A percentile compares a stretch with the other conserved stretches of the same genome.
Conservation (phyloP, 768 basidiomycete genomes). For the Cyclocybe aegerita region DNA sequence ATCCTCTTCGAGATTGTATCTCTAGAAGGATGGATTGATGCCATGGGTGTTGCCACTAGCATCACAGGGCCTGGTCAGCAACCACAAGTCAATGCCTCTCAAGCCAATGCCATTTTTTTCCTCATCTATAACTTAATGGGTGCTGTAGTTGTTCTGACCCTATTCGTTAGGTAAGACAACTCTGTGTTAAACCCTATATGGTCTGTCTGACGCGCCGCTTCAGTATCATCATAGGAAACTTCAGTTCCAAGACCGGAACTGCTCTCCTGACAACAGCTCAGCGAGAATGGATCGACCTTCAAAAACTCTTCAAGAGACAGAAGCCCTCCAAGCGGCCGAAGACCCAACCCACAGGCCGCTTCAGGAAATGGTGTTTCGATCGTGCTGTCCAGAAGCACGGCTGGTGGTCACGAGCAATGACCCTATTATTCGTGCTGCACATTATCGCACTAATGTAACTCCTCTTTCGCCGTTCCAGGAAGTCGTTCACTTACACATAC, state of each 20-base stretch:
- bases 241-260: slow-evolving; percentile 81
- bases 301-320: slow-evolving; percentile 85
- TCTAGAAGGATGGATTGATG: slow-evolving; percentile 96
- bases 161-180: slow-evolving; percentile 80
- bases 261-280: slow-evolving; percentile 87
- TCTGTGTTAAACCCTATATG: neutral
- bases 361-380: slow-evolving; percentile 89
- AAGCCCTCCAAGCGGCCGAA: slow-evolving; percentile 82
- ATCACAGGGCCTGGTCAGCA: slow-evolving; percentile 72
- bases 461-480: neutral
- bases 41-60: slow-evolving; percentile 77
- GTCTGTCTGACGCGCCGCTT: slow-evolving; percentile 3
- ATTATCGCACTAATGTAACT: slow-evolving; percentile 81
- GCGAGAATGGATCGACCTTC: slow-evolving; percentile 91
- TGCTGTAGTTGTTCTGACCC: slow-evolving; percentile 83
- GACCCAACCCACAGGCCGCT: slow-evolving; percentile 44
- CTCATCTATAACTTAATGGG: slow-evolving; percentile 90
- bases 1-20: slow-evolving; percentile 97
- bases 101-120: slow-evolving; percentile 88
- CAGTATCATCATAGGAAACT: slow-evolving; percentile 96
- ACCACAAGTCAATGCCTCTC: slow-evolving; percentile 68
- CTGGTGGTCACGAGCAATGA: slow-evolving; percentile 86
- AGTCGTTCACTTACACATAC: slow-evolving; percentile 3
- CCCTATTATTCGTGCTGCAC: slow-evolving; percentile 75
- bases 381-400: slow-evolving; percentile 91